Conservation (phyloP, 345 rosid species). For the Melastoma malabathricum region DNA sequence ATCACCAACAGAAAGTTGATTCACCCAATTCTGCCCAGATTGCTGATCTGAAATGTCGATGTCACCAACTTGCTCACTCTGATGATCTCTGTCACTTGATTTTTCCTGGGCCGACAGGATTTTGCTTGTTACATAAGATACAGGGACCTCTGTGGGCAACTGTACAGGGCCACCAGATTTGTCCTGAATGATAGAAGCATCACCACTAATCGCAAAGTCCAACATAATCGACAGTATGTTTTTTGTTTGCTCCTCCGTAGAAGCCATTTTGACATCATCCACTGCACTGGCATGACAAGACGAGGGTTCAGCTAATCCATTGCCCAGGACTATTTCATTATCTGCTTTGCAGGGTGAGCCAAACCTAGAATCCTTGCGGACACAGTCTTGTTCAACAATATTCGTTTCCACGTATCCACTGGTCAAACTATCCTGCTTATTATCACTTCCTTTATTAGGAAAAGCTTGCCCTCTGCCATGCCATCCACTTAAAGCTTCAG, state of each 20-base stretch:
- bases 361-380: conserved; percentile 19
- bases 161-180: not conserved
- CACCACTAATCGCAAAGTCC: conserved; percentile 13
- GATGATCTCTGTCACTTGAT: conserved; percentile 8
- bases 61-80: conserved; percentile 23
- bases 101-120: conserved; percentile 10
- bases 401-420: conserved; percentile 11
- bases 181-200: conserved; percentile 17
- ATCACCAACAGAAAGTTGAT: conserved; percentile 14
- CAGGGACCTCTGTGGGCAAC: no score
- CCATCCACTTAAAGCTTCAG: conserved; percentile 51
- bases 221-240: conserved; percentile 3
- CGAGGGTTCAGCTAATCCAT: conserved; percentile 25
- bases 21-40: conserved; percentile 26
- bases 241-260: conserved; percentile 3
- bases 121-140: conserved; percentile 8
- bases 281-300: conserved; percentile 7
- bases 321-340: conserved; percentile 17
- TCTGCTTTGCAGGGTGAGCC: conserved; percentile 12
- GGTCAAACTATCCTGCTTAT: conserved; percentile 11
- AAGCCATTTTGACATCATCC: not conserved
- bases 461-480: conserved; percentile 17
- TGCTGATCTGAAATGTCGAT: conserved; percentile 29
- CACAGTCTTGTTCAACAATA: conserved; percentile 15
- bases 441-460: conserved; percentile 12